Evolutionary conservation across 2,329 filamentous ascomycete species (phyloP).

Genomic region (Rutstroemia sp.): DNA sequence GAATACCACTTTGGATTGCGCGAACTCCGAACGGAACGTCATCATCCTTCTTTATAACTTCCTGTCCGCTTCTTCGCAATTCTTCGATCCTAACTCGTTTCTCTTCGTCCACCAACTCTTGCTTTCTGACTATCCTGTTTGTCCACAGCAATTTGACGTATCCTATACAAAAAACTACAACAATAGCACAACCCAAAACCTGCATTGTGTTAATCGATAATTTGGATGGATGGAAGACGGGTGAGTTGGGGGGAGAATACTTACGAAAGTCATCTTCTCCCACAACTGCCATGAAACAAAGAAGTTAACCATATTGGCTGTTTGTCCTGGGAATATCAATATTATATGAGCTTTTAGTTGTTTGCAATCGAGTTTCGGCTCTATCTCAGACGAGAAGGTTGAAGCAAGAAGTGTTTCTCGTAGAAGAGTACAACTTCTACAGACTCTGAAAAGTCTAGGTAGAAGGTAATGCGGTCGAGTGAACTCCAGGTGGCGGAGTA

Average conservation of each 20-base stretch:
- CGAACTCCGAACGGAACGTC: slow-evolving; percentile 81
- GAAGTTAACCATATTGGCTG: slow-evolving; percentile 37
- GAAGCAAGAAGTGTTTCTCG: not conserved
- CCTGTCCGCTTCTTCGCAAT: slow-evolving; percentile 45
- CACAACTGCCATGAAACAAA: slow-evolving; percentile 70
- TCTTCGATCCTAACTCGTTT: slow-evolving; percentile 47
- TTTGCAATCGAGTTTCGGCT: not conserved
- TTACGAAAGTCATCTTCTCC: slow-evolving; percentile 86
- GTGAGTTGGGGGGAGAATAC: slow-evolving; percentile 30
- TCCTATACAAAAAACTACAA: slow-evolving; percentile 60
- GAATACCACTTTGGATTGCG: slow-evolving; percentile 74
- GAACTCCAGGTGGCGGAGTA: not conserved
- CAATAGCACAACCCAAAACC: slow-evolving; percentile 67
- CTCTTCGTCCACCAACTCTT: slow-evolving; percentile 59
- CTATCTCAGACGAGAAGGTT: not conserved
- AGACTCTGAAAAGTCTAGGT: not conserved
- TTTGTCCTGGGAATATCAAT: not conserved
- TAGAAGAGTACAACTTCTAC: too few relatives aligned
- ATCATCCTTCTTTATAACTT: slow-evolving; percentile 33
- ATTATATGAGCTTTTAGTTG: not conserved
- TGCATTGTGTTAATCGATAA: slow-evolving; percentile 31
- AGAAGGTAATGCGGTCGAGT: not conserved
- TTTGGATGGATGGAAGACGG: not conserved
- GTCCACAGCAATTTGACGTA: slow-evolving; percentile 59
- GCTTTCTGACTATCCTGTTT: slow-evolving; percentile 46